Percentiles rank a stretch among this genome's conserved stretches.
Evolutionary conservation across 257 asterid genomes (phyloP).

Genomic region (Jacaranda mimosifolia): DNA sequence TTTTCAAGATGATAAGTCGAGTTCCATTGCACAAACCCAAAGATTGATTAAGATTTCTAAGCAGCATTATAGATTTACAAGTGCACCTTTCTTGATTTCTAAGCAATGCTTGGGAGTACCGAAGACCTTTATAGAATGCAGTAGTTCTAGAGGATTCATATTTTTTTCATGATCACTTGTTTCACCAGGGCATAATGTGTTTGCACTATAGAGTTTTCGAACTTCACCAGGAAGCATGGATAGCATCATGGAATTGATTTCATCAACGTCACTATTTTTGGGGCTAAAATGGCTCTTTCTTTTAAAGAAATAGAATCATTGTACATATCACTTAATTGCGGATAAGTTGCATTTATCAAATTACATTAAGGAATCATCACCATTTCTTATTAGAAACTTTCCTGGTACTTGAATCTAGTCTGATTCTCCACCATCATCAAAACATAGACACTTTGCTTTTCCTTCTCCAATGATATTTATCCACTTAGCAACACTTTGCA

Average conservation of each 20-base stretch:
- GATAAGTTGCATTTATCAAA: background rate
- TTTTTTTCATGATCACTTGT: background rate
- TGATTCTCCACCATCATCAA: background rate
- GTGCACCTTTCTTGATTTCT: background rate
- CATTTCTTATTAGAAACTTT: background rate
- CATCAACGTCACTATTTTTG: too few species aligned
- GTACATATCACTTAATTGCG: background rate
- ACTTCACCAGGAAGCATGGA: background rate
- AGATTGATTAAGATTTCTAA: background rate
- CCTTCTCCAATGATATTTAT: background rate
- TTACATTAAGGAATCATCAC: background rate
- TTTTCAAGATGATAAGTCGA: background rate
- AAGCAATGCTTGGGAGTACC: background rate
- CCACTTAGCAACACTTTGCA: background rate
- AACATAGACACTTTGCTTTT: background rate
- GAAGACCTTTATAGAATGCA: background rate
- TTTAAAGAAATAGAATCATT: background rate
- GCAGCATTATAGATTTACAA: constrained; percentile 4
- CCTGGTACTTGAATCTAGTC: background rate
- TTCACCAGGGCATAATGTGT: background rate
- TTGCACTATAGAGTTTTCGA: background rate
- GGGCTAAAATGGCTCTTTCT: background rate
- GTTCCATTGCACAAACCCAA: background rate
- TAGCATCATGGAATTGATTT: too few species aligned
- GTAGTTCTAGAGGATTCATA: background rate